Percentiles rank a stretch among this genome's conserved stretches.
Evolutionary conservation across 202 grass and related monocot species (phyloP).

Genomic region (Digitaria exilis): DNA sequence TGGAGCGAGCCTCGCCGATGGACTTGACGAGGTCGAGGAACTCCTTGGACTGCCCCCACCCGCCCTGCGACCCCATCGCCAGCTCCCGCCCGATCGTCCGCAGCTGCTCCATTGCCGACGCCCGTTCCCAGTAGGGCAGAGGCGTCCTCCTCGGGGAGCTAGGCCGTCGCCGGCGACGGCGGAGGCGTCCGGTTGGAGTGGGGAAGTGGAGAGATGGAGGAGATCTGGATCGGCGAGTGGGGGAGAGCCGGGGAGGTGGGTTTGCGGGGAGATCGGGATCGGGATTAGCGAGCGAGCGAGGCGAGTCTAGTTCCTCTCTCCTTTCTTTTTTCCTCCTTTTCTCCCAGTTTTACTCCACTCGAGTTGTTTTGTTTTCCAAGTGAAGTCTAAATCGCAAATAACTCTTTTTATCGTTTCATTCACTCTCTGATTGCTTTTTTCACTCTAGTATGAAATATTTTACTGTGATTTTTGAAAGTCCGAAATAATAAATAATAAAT

Average conservation of each 20-base stretch:
- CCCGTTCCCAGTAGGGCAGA: not conserved
- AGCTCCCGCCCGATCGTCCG: slow-evolving; percentile 98
- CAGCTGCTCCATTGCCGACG: slow-evolving; percentile 85
- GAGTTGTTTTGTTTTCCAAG: slow-evolving; percentile 20
- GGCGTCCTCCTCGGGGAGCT: not conserved
- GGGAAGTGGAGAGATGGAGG: slow-evolving; percentile 43
- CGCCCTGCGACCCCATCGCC: slow-evolving; percentile 94
- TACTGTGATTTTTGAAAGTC: too few relatives aligned
- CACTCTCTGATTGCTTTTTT: too few relatives aligned
- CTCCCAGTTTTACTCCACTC: not conserved
- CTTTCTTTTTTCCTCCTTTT: not conserved
- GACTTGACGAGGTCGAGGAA: slow-evolving; percentile 99
- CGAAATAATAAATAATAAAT: too few relatives aligned
- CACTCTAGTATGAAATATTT: too few relatives aligned
- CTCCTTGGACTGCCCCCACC: slow-evolving; percentile 90
- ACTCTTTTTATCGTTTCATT: too few relatives aligned
- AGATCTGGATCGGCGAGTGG: slow-evolving; percentile 77
- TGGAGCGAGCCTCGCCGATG: slow-evolving; percentile 97
- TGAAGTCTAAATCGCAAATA: too few relatives aligned
- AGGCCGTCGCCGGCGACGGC: slow-evolving; percentile 34
- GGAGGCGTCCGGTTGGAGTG: slow-evolving; percentile 31
- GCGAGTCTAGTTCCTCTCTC: not conserved
- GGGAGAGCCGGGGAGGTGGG: slow-evolving; percentile 36
- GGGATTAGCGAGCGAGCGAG: not conserved
- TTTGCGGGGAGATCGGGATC: slow-evolving; percentile 47